Evolutionary conservation across 176 grass and related monocot genomes (phyloP).

Genomic region (Juncus inflexus): DNA sequence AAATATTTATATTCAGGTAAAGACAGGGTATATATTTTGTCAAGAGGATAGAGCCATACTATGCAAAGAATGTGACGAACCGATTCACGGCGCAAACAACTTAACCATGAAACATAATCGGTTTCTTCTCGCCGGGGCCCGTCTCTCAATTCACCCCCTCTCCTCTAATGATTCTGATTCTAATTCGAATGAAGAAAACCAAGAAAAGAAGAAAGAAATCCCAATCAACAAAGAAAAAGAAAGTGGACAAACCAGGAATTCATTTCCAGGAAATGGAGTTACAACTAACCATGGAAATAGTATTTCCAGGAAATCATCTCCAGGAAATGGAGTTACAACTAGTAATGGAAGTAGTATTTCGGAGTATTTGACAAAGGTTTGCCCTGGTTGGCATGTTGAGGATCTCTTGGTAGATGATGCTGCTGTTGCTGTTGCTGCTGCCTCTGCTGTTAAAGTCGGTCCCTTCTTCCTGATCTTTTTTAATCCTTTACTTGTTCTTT

Average conservation of each 20-base stretch:
- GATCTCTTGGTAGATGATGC: slow-evolving; percentile 73
- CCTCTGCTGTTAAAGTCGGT: background rate
- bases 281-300: background rate
- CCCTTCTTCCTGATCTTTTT: too few relatives aligned
- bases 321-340: background rate
- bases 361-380: slow-evolving; percentile 77
- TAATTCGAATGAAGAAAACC: slow-evolving; percentile 13
- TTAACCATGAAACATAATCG: slow-evolving; percentile 87
- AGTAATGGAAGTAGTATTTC: slow-evolving; percentile 61
- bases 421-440: background rate
- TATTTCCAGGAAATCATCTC: background rate
- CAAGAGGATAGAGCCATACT: slow-evolving; percentile 95
- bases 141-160: slow-evolving; percentile 40
- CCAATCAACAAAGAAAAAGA: slow-evolving; percentile 21
- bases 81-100: slow-evolving; percentile 71
- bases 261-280: background rate
- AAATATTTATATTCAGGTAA: slow-evolving; percentile 46
- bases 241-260: background rate
- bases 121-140: slow-evolving; percentile 74
- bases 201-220: background rate
- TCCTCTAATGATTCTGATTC: slow-evolving; percentile 13
- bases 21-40: slow-evolving; percentile 78
- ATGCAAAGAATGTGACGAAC: slow-evolving; percentile 80
- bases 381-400: slow-evolving; percentile 80
- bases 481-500: too few relatives aligned